Evolutionary conservation across 192 early-diverging fungal genomes (phyloP).

Genomic region (Entomortierella chlamydospora): DNA sequence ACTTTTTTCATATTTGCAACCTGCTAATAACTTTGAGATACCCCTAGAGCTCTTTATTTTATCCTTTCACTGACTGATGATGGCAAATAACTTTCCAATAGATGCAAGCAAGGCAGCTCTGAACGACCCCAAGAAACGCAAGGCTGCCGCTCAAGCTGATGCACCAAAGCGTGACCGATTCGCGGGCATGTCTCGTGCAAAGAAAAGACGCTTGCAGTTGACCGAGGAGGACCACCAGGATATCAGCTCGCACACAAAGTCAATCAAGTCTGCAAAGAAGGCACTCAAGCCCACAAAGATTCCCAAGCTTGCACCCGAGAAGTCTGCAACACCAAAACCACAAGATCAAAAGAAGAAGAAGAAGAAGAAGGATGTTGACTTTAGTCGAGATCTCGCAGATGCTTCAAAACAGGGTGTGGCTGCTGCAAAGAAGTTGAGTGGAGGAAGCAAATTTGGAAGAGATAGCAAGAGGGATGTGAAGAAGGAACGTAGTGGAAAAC

Average conservation of each 20-base stretch:
- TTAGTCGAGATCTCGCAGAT: conserved; percentile 58
- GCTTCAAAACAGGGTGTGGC: conserved; percentile 52
- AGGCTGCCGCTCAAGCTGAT: conserved; percentile 22
- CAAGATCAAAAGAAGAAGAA: conserved; percentile 53
- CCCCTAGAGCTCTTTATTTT: too few species aligned
- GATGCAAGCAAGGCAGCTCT: conserved; percentile 26
- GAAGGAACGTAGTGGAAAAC: conserved; percentile 43
- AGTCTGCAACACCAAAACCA: conserved; percentile 7
- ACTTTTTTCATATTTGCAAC: background rate
- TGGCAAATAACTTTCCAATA: too few species aligned
- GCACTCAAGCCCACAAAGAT: conserved; percentile 55
- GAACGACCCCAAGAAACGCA: conserved; percentile 52
- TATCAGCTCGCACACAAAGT: conserved; percentile 48
- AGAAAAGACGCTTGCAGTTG: conserved; percentile 58
- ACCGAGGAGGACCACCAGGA: conserved; percentile 60
- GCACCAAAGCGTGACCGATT: conserved; percentile 60
- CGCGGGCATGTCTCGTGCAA: conserved; percentile 61
- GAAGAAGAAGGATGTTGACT: conserved; percentile 55
- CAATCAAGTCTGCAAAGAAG: conserved; percentile 64
- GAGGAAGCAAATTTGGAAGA: conserved; percentile 34
- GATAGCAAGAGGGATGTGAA: conserved; percentile 37
- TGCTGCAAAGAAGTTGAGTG: conserved; percentile 53
- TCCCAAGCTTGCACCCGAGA: conserved; percentile 33
- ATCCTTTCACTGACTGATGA: too few species aligned
- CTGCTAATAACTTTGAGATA: too few species aligned